Evolutionary conservation across 176 grass and related monocot genomes (phyloP).

Genomic region (Tillandsia fasciculata): DNA sequence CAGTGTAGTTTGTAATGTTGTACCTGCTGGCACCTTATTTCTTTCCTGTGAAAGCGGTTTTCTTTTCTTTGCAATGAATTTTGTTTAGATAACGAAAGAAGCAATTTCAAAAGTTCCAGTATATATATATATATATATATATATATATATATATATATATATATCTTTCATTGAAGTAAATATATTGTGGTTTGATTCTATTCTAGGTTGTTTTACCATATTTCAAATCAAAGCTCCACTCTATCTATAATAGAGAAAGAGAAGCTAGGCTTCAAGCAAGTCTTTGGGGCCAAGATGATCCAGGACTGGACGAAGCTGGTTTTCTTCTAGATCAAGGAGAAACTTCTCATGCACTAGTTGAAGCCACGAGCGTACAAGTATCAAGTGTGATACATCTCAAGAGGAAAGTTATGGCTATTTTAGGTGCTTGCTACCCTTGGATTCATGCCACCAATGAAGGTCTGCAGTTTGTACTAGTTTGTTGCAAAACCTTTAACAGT

Average conservation of each 20-base stretch:
- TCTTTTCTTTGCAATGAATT: neutral
- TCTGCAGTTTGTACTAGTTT: constrained; percentile 16
- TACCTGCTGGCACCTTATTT: no score
- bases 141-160: no score
- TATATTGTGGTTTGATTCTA: constrained; percentile 2
- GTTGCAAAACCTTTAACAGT: constrained; percentile 5
- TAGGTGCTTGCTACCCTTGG: constrained; percentile 94
- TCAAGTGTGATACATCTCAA: constrained; percentile 57
- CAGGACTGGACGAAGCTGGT: constrained; percentile 54
- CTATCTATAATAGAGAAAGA: constrained; percentile 92
- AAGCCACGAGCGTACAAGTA: constrained; percentile 25
- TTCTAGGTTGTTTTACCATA: constrained; percentile 93
- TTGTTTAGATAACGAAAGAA: neutral
- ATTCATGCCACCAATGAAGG: constrained; percentile 98
- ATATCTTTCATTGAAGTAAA: neutral
- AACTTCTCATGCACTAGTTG: constrained; percentile 35
- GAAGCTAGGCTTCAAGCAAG: constrained; percentile 97
- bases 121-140: no score
- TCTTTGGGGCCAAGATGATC: constrained; percentile 80
- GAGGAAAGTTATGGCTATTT: constrained; percentile 51
- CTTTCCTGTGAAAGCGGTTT: no score
- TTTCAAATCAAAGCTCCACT: constrained; percentile 87
- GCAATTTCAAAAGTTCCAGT: neutral
- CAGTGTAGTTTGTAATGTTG: no score
- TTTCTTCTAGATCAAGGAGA: constrained; percentile 67